Evolutionary conservation across 768 basidiomycete species (phyloP).

Genomic region (Cystofilobasidium bisporidii): DNA sequence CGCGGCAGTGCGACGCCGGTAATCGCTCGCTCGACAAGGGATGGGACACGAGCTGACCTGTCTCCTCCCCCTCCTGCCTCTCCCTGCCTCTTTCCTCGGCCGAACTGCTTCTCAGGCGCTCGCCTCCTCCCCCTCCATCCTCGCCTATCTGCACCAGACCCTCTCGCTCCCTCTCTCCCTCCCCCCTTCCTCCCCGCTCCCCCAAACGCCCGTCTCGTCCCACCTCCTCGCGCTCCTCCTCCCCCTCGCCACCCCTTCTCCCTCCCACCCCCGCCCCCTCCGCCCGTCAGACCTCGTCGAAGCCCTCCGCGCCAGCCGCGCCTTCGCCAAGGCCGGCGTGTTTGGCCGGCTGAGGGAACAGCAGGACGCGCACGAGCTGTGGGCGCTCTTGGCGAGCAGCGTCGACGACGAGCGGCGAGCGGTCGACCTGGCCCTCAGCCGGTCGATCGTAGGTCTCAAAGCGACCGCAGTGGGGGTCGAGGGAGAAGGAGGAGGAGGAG

Average conservation of each 20-base stretch:
- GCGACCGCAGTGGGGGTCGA: background rate
- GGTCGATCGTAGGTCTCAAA: background rate
- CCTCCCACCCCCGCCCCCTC: constrained; percentile 20
- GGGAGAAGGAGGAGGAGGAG: background rate
- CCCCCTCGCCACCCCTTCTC: constrained; percentile 7
- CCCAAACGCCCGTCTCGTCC: background rate
- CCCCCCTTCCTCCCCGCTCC: background rate
- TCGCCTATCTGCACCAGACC: constrained; percentile 3
- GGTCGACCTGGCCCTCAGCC: background rate
- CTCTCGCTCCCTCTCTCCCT: background rate
- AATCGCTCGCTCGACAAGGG: too few species aligned
- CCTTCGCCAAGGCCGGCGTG: constrained; percentile 15
- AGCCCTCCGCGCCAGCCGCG: constrained; percentile 7
- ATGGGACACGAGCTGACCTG: too few species aligned
- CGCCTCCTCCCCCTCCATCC: constrained; percentile 18
- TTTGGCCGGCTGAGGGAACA: constrained; percentile 25
- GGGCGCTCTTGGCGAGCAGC: constrained; percentile 11
- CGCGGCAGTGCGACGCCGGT: too few species aligned
- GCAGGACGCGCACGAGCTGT: constrained; percentile 28
- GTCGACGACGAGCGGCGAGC: constrained; percentile 19
- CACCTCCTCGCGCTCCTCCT: constrained; percentile 18
- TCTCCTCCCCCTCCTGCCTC: too few species aligned
- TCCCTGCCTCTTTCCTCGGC: too few species aligned
- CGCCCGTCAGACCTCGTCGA: constrained; percentile 22
- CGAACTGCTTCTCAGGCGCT: constrained; percentile 19